These are phyloP conservation scores for Juglanconis sp. DNA, from an alignment of 2,329 filamentous ascomycete species.

Conservation along the genomic window DNA sequence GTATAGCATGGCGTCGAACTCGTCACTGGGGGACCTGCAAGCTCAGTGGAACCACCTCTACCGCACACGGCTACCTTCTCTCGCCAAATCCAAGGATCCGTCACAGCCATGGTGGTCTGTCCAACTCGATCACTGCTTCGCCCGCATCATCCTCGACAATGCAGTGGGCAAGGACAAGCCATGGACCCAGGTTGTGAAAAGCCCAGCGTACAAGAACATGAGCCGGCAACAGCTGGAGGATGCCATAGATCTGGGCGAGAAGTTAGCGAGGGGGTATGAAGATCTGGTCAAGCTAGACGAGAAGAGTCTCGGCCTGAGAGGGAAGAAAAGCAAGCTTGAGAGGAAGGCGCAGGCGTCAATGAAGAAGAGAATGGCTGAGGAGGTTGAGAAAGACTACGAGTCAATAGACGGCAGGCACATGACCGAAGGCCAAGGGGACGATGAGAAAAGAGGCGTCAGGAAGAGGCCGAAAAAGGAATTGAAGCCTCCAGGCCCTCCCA, in stretches of 20 bases:
- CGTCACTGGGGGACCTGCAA: slow-evolving; percentile 5
- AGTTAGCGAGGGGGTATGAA: not conserved
- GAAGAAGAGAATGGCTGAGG: not conserved
- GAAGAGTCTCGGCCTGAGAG: not conserved
- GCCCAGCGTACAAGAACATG: slow-evolving; percentile 13
- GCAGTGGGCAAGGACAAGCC: slow-evolving; percentile 2
- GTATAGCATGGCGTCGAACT: not conserved
- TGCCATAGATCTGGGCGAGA: slow-evolving; percentile 4
- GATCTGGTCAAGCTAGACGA: slow-evolving; percentile 7
- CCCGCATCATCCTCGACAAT: slow-evolving; percentile 11
- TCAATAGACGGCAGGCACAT: not conserved
- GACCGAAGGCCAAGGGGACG: no score
- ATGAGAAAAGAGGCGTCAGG: no score
- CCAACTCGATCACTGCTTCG: slow-evolving; percentile 11
- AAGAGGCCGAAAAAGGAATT: not conserved
- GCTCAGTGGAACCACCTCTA: slow-evolving; percentile 6
- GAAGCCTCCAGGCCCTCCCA: not conserved
- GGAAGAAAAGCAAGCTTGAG: slow-evolving; percentile 6
- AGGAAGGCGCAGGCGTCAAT: not conserved
- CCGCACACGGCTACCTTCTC: not conserved
- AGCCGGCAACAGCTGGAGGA: slow-evolving; percentile 1
- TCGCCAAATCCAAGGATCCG: slow-evolving; percentile 8
- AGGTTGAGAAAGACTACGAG: not conserved
- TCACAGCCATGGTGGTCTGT: slow-evolving; percentile 11
- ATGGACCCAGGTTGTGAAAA: slow-evolving; percentile 10